Evolutionary conservation across 768 basidiomycete species (phyloP).

Genomic region (Phylloporus scabripes): DNA sequence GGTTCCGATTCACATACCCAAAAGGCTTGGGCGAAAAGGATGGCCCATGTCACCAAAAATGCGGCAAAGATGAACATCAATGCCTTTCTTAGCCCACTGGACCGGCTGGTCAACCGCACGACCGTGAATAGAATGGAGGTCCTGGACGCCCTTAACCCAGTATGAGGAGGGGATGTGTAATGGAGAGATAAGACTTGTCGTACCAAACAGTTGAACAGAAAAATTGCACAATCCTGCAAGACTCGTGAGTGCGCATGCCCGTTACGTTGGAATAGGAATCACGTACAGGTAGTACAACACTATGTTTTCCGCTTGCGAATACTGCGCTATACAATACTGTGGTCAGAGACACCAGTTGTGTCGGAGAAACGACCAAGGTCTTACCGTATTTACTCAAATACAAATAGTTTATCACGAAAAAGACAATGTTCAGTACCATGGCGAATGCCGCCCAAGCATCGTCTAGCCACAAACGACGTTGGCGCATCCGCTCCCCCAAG

Average conservation of each 20-base stretch:
- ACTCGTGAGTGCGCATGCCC: neutral
- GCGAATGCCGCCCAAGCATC: neutral
- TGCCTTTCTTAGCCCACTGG: neutral
- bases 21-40: slow-evolving; percentile 3
- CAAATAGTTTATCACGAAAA: neutral
- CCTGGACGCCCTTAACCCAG: neutral
- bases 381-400: slow-evolving; percentile 3
- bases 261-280: neutral
- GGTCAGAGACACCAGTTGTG: neutral
- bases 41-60: slow-evolving; percentile 1
- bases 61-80: neutral
- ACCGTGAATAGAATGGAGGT: slow-evolving; percentile 6
- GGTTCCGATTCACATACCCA: slow-evolving; percentile 5
- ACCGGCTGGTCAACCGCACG: neutral
- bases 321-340: neutral
- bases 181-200: neutral
- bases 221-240: neutral
- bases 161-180: neutral
- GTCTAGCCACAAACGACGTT: neutral
- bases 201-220: slow-evolving; percentile 1
- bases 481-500: neutral
- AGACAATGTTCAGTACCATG: neutral
- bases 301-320: neutral
- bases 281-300: slow-evolving; percentile 1
- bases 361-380: neutral